phyloP scores from a whole-genome alignment of 441 rosid species.

The Pelargonium myrrhifolium region DNA sequence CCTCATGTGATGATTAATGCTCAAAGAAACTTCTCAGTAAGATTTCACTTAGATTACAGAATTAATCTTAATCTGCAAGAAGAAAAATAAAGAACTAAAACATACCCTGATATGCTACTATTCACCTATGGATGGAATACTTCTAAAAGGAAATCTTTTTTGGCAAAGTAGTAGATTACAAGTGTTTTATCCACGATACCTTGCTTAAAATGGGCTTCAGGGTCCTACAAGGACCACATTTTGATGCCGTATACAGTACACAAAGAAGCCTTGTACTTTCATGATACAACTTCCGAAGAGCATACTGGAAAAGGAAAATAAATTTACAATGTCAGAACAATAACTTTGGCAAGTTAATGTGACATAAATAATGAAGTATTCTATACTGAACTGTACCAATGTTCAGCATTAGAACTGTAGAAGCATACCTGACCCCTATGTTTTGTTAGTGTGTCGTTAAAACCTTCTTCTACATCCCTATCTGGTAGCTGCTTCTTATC shows the following conservation, averaged over 20 bases:
- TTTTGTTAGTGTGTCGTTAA: not conserved
- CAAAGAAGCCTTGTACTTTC: slow-evolving; percentile 6
- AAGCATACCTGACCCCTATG: slow-evolving; percentile 4
- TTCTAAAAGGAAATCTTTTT: not conserved
- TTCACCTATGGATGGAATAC: not conserved
- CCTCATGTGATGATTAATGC: not conserved
- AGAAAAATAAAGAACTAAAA: not conserved
- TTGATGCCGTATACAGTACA: slow-evolving; percentile 5
- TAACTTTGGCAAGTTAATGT: not conserved
- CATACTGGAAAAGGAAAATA: not conserved
- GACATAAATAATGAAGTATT: not conserved
- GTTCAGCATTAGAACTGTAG: not conserved
- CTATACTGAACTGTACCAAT: not conserved
- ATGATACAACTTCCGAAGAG: slow-evolving; percentile 5
- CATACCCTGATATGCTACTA: not conserved
- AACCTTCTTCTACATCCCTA: not conserved
- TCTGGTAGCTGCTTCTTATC: not conserved
- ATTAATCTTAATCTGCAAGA: not conserved
- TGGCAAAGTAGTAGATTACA: no score
- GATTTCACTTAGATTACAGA: not conserved
- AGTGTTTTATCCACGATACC: not conserved
- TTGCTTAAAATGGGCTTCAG: slow-evolving; percentile 7
- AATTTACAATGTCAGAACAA: not conserved
- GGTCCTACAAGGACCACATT: slow-evolving; percentile 1
- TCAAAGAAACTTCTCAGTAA: not conserved